Percentiles rank a stretch among this genome's conserved stretches.
Evolutionary conservation across 2,329 filamentous ascomycete genomes (phyloP).

Genomic region (Aspergillus novofumigatus): DNA sequence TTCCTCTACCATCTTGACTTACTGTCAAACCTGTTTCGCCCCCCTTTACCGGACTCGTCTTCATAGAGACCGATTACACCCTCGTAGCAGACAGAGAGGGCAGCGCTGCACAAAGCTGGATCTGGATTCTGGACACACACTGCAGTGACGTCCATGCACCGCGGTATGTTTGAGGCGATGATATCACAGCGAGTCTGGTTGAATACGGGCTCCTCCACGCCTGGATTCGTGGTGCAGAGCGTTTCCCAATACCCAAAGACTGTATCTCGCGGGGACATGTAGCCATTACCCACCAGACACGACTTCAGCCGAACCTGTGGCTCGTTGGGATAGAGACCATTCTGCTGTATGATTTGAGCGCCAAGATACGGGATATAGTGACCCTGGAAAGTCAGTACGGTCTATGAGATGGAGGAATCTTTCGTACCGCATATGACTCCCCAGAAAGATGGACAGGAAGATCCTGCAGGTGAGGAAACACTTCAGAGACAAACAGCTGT

Average conservation of each 20-base stretch:
- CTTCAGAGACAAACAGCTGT: slow-evolving; percentile 44
- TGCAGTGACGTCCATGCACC: slow-evolving; percentile 41
- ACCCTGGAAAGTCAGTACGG: slow-evolving; percentile 27
- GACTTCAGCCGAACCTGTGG: slow-evolving; percentile 43
- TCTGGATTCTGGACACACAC: slow-evolving; percentile 26
- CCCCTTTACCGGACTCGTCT: slow-evolving; percentile 16
- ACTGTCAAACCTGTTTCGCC: slow-evolving; percentile 24
- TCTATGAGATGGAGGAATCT: not conserved
- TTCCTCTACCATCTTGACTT: too few species aligned
- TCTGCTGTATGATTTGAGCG: slow-evolving; percentile 45
- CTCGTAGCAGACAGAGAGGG: slow-evolving; percentile 12
- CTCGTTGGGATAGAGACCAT: slow-evolving; percentile 34
- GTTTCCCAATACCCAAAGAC: slow-evolving; percentile 46
- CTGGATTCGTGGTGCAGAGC: slow-evolving; percentile 45
- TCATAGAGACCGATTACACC: slow-evolving; percentile 15
- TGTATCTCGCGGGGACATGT: slow-evolving; percentile 40
- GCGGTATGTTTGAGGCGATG: slow-evolving; percentile 43
- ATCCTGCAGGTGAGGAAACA: slow-evolving; percentile 41
- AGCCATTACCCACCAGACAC: slow-evolving; percentile 47
- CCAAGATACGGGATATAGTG: slow-evolving; percentile 46
- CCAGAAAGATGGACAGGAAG: slow-evolving; percentile 46
- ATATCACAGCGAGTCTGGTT: slow-evolving; percentile 46
- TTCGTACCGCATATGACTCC: slow-evolving; percentile 45
- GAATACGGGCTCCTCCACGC: slow-evolving; percentile 40
- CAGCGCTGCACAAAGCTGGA: slow-evolving; percentile 15